These are phyloP conservation scores for Dactylorhiza incarnata DNA, from an alignment of 106 monocot genomes.

Conservation along the genomic window DNA sequence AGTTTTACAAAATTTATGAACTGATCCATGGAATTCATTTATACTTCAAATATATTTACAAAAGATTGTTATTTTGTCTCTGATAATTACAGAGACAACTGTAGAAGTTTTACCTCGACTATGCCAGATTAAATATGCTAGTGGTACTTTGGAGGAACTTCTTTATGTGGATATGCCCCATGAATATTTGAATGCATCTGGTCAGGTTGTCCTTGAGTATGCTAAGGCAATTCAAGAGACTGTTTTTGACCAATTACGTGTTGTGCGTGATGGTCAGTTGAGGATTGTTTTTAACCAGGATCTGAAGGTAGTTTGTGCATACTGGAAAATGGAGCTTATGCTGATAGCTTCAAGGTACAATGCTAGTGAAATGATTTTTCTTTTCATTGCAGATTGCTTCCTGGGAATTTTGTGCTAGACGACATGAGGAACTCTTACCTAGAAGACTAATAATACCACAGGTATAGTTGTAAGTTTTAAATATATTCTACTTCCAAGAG, in stretches of 20 bases:
- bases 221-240: constrained; percentile 91
- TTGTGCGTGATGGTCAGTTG: constrained; percentile 72
- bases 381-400: constrained; percentile 51
- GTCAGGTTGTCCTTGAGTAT: constrained; percentile 95
- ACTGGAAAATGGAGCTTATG: not conserved
- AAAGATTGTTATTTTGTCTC: not conserved
- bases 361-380: not conserved
- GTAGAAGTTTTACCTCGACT: constrained; percentile 72
- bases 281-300: constrained; percentile 75
- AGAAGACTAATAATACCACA: constrained; percentile 75
- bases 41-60: not conserved
- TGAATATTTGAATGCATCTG: constrained; percentile 74
- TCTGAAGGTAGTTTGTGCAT: constrained; percentile 49
- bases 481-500: not conserved
- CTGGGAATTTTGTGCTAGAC: constrained; percentile 91
- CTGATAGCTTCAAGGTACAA: not conserved
- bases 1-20: not conserved
- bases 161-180: constrained; percentile 93
- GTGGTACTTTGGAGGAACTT: constrained; percentile 89
- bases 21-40: not conserved
- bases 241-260: constrained; percentile 83
- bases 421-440: constrained; percentile 94
- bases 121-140: constrained; percentile 90
- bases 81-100: constrained; percentile 57
- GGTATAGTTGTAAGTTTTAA: constrained; percentile 21